Conservation (phyloP, 192 early-diverging fungal genomes). For the Linnemannia exigua region DNA sequence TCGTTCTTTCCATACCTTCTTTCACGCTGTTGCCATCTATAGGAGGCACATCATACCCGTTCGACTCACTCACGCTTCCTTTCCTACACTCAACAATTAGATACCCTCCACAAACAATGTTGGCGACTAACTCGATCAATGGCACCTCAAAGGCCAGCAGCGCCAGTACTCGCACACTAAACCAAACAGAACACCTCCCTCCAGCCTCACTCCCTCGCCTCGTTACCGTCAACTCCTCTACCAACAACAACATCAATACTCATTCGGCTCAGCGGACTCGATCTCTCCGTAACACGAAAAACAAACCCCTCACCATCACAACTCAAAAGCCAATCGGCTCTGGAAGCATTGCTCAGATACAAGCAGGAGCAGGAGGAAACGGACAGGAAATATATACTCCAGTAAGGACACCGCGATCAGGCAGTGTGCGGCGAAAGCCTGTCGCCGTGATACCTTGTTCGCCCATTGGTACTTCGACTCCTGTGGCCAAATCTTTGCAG, state of each 20-base stretch:
- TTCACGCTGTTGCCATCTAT: no score
- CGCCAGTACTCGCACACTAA: neutral
- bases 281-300: neutral
- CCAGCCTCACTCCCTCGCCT: neutral
- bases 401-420: neutral
- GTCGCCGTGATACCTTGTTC: neutral
- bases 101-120: neutral
- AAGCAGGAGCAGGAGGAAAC: neutral
- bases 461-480: neutral
- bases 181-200: neutral
- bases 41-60: neutral
- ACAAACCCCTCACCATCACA: slow-evolving; percentile 17
- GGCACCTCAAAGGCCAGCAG: neutral
- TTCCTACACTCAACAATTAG: no score
- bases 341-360: neutral
- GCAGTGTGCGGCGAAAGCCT: slow-evolving; percentile 15
- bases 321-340: neutral
- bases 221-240: neutral
- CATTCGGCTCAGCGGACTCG: neutral
- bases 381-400: neutral
- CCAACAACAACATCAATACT: neutral
- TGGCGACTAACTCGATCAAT: neutral
- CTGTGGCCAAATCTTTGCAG: neutral
- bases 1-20: no score
- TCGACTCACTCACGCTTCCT: neutral